Conservation (phyloP, 495 filamentous ascomycete genomes). For the Lophiostoma macrostomum region DNA sequence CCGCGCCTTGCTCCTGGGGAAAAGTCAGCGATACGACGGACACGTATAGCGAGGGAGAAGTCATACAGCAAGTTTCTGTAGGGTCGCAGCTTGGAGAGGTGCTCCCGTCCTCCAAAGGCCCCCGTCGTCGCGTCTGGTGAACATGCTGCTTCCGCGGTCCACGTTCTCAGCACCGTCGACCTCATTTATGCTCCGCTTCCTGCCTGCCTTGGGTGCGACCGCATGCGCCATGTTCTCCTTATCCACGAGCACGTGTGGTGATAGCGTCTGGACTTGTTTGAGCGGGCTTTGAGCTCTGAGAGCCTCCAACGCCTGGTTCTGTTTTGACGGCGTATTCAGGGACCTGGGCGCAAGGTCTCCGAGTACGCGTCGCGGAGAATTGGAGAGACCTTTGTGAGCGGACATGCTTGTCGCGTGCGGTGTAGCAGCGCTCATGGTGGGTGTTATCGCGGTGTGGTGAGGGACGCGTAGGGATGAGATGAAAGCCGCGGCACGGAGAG, state of each 20-base stretch:
- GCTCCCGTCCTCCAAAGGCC: background rate
- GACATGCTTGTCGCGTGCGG: slow-evolving; percentile 13
- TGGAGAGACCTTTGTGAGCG: slow-evolving; percentile 6
- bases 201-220: background rate
- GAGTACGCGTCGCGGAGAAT: slow-evolving; percentile 28
- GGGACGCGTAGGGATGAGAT: slow-evolving; percentile 25
- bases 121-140: slow-evolving; percentile 9
- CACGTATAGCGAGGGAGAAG: background rate
- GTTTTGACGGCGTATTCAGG: slow-evolving; percentile 22
- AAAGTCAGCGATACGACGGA: slow-evolving; percentile 9
- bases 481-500: too few relatives aligned
- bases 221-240: slow-evolving; percentile 15
- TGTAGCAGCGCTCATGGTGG: slow-evolving; percentile 16
- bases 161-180: slow-evolving; percentile 26
- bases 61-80: slow-evolving; percentile 20
- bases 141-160: slow-evolving; percentile 3
- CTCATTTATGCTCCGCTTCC: slow-evolving; percentile 31
- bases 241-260: slow-evolving; percentile 14
- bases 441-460: slow-evolving; percentile 1
- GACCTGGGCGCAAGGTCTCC: slow-evolving; percentile 33
- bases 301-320: slow-evolving; percentile 5
- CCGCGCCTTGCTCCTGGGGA: background rate
- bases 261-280: slow-evolving; percentile 31
- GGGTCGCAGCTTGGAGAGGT: background rate
- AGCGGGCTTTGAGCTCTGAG: slow-evolving; percentile 24